Evolutionary conservation across 805 yeast genomes (phyloP).

Genomic region (Yarrowia phangngaensis): DNA sequence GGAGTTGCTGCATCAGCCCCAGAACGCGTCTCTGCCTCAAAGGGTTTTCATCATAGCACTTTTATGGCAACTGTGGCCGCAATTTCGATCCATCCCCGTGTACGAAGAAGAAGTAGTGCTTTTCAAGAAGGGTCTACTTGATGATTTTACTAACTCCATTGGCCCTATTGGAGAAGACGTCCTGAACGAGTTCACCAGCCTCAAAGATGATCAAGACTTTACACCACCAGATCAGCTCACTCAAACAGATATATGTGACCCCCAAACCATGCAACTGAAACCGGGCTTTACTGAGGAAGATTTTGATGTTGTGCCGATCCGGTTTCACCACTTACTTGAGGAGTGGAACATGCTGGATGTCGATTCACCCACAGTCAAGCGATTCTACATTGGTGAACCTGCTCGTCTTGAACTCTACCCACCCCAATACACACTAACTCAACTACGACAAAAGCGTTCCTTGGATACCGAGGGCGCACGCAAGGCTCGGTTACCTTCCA

Average conservation of each 20-base stretch:
- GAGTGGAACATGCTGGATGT: constrained; percentile 5
- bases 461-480: constrained; percentile 4
- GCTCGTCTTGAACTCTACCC: constrained; percentile 12
- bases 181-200: background rate
- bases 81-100: background rate
- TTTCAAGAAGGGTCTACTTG: constrained; percentile 4
- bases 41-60: constrained; percentile 16
- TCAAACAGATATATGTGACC: constrained; percentile 8
- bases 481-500: background rate
- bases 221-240: constrained; percentile 14
- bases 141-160: background rate
- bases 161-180: constrained; percentile 6
- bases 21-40: constrained; percentile 6
- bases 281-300: constrained; percentile 11
- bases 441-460: constrained; percentile 16
- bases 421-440: constrained; percentile 1
- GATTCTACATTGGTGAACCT: constrained; percentile 11
- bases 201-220: background rate
- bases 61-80: constrained; percentile 25
- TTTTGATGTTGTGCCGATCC: constrained; percentile 11
- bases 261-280: constrained; percentile 4
- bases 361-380: constrained; percentile 4
- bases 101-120: constrained; percentile 1
- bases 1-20: constrained; percentile 5
- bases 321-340: background rate